A percentile compares a stretch with the other conserved stretches of the same genome.
Conservation (phyloP, 305 asterid species). For the Salvia sclarea region DNA sequence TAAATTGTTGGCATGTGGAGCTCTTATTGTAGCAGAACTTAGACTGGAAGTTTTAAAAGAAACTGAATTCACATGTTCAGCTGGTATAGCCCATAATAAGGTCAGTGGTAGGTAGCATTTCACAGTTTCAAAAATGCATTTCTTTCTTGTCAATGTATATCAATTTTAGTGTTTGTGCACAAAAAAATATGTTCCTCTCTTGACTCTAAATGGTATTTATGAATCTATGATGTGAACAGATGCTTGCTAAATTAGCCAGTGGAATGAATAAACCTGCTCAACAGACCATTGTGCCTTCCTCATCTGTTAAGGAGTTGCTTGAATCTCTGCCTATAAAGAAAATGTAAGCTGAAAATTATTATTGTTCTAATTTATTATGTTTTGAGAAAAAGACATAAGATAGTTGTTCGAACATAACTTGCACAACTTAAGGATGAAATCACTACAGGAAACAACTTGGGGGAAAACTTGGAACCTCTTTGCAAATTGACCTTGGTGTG, state of each 20-base stretch:
- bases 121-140: neutral
- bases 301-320: conserved; percentile 70
- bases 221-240: conserved; percentile 48
- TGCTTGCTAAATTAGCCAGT: conserved; percentile 95
- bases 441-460: conserved; percentile 93
- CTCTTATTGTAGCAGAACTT: conserved; percentile 82
- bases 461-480: conserved; percentile 89
- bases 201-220: conserved; percentile 29
- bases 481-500: conserved; percentile 74
- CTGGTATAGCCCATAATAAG: conserved; percentile 97
- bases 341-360: conserved; percentile 50
- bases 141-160: neutral
- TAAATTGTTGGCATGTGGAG: conserved; percentile 87
- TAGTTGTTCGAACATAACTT: conserved; percentile 8
- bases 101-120: conserved; percentile 38
- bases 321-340: conserved; percentile 81
- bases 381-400: conserved; percentile 17
- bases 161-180: neutral
- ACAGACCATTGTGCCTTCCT: conserved; percentile 84
- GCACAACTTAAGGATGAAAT: conserved; percentile 17
- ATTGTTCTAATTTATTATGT: neutral
- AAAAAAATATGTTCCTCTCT: conserved; percentile 17
- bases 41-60: conserved; percentile 76
- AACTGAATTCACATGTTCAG: conserved; percentile 91
- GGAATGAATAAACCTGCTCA: conserved; percentile 99